Evolutionary conservation across 371 early-diverging fungal genomes (phyloP), one percentile per base, ranked within the genome.

Genomic region (Lichtheimia hyalospora): DNA sequence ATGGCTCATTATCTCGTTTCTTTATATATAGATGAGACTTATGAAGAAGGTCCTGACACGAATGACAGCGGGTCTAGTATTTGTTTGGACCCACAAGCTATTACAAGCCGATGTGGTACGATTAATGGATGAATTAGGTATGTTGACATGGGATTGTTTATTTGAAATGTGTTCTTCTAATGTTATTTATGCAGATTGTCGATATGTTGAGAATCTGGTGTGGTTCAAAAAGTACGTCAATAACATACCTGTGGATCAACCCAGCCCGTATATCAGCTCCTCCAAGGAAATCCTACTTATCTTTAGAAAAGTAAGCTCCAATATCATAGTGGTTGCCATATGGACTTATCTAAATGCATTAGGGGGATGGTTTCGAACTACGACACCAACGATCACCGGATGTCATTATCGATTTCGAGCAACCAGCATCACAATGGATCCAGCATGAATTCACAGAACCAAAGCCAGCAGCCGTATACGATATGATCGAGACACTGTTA

Each of bases 331-430:
- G 50, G 15, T 16, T 44, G 3, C 10, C 44, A 21, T 15, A 24
- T 40, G n/a, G n/a, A n/a, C n/a, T 18, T 18, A 52, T 40, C 21
- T 10, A 7, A 25, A 21, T 13, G 2, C 14, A 8, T 49, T 18
- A 75, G 76, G 88, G 88, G 1, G 88, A 87, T 43, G 83, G 83
- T 0, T 80, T 84, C 50, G 85, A 85, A 49, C 61, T 87, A 50
- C 74, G 88, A 28, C 88, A 87, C 64, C 88, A 87, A 58, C 71
- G 88, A 2, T 72, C 85, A 1, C 74, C 88, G 5, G 88, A 87
- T 68, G 86, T 85, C 14, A 78, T 87, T 16, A 84, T 87, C 58
- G 88, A 85, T 46, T 85, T 84, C 62, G 81, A 81, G 34, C 64
- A 63, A 24, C 85, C 85, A 2, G 65, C 66, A 16, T 63, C 61